These are phyloP conservation scores for Ceratocystis smalleyi DNA, from an alignment of 2,329 filamentous ascomycete genomes.

Conservation along the genomic window DNA sequence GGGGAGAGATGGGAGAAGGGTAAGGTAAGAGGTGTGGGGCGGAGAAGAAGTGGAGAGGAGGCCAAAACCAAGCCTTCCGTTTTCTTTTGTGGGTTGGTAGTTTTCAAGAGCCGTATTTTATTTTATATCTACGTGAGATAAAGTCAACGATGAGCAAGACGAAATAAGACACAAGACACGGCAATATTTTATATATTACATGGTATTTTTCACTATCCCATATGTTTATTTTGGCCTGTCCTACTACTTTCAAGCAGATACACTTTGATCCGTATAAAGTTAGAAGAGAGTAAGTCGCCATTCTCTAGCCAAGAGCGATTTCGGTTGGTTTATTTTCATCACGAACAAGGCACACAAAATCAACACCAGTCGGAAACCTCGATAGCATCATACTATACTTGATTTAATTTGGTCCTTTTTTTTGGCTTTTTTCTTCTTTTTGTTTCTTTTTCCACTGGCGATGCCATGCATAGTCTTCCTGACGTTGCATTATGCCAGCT, in stretches of 20 bases:
- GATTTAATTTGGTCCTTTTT: neutral
- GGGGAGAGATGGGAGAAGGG: neutral
- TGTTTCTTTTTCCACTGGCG: neutral
- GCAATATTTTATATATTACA: neutral
- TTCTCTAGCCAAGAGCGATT: too few relatives aligned
- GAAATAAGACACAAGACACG: neutral
- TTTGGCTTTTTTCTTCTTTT: neutral
- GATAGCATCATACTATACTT: neutral
- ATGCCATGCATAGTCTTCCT: neutral
- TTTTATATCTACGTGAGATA: neutral
- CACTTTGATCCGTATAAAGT: too few relatives aligned
- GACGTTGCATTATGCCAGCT: neutral
- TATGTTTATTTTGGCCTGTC: neutral
- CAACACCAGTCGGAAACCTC: neutral
- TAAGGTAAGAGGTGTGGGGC: neutral
- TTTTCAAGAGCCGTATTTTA: too few relatives aligned
- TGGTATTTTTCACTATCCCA: neutral
- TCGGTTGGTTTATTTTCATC: neutral
- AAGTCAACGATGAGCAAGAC: neutral
- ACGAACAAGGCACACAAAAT: neutral
- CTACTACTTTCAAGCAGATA: neutral
- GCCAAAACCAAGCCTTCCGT: too few relatives aligned
- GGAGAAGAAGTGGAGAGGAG: neutral
- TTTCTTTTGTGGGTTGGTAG: too few relatives aligned
- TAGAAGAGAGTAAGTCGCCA: too few relatives aligned